Evolutionary conservation across 345 rosid species (phyloP).

Genomic region (Moricandia arvensis): DNA sequence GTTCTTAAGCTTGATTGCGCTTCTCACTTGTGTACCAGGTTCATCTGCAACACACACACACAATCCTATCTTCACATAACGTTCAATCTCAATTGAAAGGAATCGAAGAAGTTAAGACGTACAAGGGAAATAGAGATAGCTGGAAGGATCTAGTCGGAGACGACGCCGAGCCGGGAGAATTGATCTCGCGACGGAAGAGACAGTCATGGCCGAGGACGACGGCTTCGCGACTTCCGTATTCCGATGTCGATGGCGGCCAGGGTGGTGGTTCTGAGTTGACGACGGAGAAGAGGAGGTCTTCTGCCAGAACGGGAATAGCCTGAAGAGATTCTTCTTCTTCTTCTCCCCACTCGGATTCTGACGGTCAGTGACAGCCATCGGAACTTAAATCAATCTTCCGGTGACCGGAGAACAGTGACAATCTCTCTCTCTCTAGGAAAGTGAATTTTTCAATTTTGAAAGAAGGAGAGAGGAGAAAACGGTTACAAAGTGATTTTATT

Average conservation of each 20-base stretch:
- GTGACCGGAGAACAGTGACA: constrained; percentile 12
- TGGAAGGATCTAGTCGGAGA: constrained; percentile 88
- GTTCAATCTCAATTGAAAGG: background rate
- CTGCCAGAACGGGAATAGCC: constrained; percentile 83
- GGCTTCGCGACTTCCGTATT: constrained; percentile 32
- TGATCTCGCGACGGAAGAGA: constrained; percentile 82
- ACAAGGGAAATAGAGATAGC: constrained; percentile 83
- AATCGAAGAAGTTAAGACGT: constrained; percentile 18
- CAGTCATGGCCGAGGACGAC: constrained; percentile 37
- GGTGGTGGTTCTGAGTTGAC: constrained; percentile 56
- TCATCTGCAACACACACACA: constrained; percentile 57
- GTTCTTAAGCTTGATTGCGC: constrained; percentile 86
- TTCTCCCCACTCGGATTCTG: constrained; percentile 40
- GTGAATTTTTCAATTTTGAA: background rate
- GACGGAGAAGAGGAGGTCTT: constrained; percentile 40
- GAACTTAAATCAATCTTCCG: background rate
- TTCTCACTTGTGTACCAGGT: constrained; percentile 85
- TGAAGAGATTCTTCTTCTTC: constrained; percentile 41
- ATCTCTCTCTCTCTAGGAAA: background rate
- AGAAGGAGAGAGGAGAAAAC: too few species aligned
- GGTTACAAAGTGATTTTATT: background rate
- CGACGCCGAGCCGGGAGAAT: constrained; percentile 83
- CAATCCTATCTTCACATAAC: background rate
- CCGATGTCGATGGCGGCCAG: constrained; percentile 38
- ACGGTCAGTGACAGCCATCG: constrained; percentile 62